Evolutionary conservation across 2,329 filamentous ascomycete species (phyloP), one percentile per base, ranked within the genome.

Genomic region (Colletotrichum tofieldiae): DNA sequence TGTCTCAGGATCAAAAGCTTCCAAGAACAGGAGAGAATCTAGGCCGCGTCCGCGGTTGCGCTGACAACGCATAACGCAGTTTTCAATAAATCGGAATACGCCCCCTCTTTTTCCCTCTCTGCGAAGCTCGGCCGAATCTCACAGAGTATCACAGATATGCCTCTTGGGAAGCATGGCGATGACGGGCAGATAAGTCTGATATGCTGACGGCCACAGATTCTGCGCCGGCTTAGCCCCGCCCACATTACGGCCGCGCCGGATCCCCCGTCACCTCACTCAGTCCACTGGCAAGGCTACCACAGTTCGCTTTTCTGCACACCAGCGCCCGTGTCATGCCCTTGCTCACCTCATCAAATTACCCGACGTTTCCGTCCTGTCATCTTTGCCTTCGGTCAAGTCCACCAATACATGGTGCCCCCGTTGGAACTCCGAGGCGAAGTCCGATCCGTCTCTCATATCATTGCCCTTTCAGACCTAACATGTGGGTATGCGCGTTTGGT

Each of bases 371-470:
- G 49, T 23, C 23, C 47, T 41, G 47, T 26, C 7, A 7, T 55
- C 39, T 61, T n/a, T 56, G 16, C n/a, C 39, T 35, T 58, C 16
- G 55, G 49, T 58, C 51, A 45, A 51, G 26, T 37, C 23, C 64
- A 62, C 32, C 43, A 62, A 23, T 39, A 5, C 7, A 29, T 29
- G 56, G n/a, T 12, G 26, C 47, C 39, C 45, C 47, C 23, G 18
- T 26, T 68, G 65, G 65, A 69, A 26, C 59, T 64, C 65, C 65
- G 69, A 69, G 65, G 45, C 37, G 59, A 59, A 69, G 45, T 68
- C 65, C 65, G 69, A 58, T 16, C 26, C 43, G 5, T 35, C 20
- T 47, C 11, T 52, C 51, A 26, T 49, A 52, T 52, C 51, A 45
- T 63, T 47, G 58, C 58, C 58, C 3, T 29, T 61, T 61, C 26